Evolutionary conservation across 805 yeast species (phyloP), one percentile per base, ranked within the genome.

Genomic region (Candida sonorensis): DNA sequence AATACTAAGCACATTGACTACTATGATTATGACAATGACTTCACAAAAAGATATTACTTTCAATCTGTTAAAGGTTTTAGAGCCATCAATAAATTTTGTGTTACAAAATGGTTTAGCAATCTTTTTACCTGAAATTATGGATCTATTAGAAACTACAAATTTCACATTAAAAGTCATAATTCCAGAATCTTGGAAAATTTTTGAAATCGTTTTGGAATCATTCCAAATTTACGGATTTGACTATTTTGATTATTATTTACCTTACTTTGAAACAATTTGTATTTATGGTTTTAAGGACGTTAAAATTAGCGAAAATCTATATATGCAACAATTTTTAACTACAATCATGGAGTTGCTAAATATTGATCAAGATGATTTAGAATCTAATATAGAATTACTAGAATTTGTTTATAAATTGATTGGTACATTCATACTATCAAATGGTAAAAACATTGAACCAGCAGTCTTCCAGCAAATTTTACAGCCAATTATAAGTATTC

Each of bases 11-110:
- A 88, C 96, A 2, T 71, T 88, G 61, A 74, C 81, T 20, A 85
- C 96, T 0, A 79, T 90, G 33, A 59, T 90, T 25, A 59, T 84
- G 30, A 78, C 95, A 4, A 76, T 88, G 61, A 95, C 85, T 48
- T 79, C 79, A 45, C 77, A 94, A 8, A 66, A 64, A 15, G 82
- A 76, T 26, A 68, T 81, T 30, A 78, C 85, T 11, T 59, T 56
- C 16, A 68, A 66, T 50, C 64, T 88, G 31, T 86, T 84, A 49
- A 77, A 72, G 33, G 73, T 77, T 5, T 72, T 83, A 30, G 59
- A 69, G 30, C 94, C 95, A 5, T 77, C 79, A 11, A 73, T 86
- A 27, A 70, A 70, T 38, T 74, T 69, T 42, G 81, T 88, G 5
- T 65, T 90, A 24, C 69, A 63, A 22, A 70, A 81, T 49, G 73